Conservation (phyloP, 169 alveolate genomes). For the Theileria equi region DNA sequence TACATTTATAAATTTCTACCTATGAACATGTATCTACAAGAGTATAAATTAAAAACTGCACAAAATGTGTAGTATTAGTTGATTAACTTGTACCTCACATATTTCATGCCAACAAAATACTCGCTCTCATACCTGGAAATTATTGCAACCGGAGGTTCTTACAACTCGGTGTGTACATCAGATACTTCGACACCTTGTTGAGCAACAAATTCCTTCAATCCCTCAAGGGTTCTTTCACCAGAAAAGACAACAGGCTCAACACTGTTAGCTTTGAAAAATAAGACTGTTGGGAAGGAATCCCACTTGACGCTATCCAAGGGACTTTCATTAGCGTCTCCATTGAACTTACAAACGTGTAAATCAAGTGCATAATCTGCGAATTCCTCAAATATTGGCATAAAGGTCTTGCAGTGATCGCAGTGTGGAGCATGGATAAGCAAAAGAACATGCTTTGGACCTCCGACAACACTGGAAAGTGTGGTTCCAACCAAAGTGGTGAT, state of each 20-base stretch:
- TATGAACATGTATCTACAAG: too few relatives aligned
- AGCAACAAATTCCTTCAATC: constrained; percentile 62
- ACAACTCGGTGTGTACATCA: constrained; percentile 43
- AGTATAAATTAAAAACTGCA: background rate
- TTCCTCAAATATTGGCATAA: constrained; percentile 69
- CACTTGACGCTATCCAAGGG: constrained; percentile 70
- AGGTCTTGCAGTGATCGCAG: constrained; percentile 78
- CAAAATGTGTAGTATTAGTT: too few relatives aligned
- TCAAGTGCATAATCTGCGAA: constrained; percentile 65
- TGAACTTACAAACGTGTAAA: constrained; percentile 69
- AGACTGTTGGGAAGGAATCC: constrained; percentile 77
- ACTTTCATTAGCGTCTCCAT: constrained; percentile 76
- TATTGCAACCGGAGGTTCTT: too few relatives aligned
- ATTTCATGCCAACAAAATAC: background rate
- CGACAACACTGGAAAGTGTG: constrained; percentile 61
- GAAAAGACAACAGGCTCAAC: constrained; percentile 65
- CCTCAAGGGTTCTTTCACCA: constrained; percentile 73
- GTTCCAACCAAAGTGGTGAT: constrained; percentile 73
- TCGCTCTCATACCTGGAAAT: too few relatives aligned
- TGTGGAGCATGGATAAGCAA: constrained; percentile 75
- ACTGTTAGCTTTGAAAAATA: constrained; percentile 68
- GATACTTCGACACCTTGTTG: constrained; percentile 51
- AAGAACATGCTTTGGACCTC: constrained; percentile 63
- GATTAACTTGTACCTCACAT: too few relatives aligned
- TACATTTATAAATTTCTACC: background rate